Evolutionary conservation across 768 basidiomycete genomes (phyloP).

Genomic region (Pisolithus sp.): DNA sequence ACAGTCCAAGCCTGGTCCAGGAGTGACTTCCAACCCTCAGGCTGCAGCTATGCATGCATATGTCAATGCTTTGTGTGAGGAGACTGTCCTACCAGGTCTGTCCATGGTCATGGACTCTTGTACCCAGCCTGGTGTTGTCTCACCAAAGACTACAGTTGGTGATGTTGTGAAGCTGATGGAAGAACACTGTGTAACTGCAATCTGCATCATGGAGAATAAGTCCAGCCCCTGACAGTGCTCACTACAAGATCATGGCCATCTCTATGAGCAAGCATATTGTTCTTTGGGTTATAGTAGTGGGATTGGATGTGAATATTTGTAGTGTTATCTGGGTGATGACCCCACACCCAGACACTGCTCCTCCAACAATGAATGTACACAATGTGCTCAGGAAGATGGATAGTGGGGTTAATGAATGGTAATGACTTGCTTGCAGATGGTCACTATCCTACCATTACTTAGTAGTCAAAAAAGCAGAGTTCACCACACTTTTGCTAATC

Average conservation of each 20-base stretch:
- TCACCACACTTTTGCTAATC: too few relatives aligned
- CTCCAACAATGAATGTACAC: constrained; percentile 85
- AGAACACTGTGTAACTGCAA: constrained; percentile 90
- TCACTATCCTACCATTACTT: too few relatives aligned
- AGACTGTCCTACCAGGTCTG: constrained; percentile 92
- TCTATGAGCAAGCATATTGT: constrained; percentile 99
- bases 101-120: constrained; percentile 93
- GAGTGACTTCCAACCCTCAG: constrained; percentile 78
- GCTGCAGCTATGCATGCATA: constrained; percentile 98
- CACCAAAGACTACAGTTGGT: constrained; percentile 85
- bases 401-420: constrained; percentile 43
- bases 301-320: constrained; percentile 85
- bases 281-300: constrained; percentile 95
- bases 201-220: constrained; percentile 89
- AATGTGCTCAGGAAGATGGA: constrained; percentile 99
- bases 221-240: constrained; percentile 35
- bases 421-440: constrained; percentile 53
- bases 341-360: constrained; percentile 94
- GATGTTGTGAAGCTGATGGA: constrained; percentile 97
- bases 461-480: too few relatives aligned
- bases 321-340: constrained; percentile 99
- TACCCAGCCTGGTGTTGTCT: constrained; percentile 86
- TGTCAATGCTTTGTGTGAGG: constrained; percentile 90
- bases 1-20: constrained; percentile 87
- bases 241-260: constrained; percentile 86